Evolutionary conservation across 2,329 filamentous ascomycete genomes (phyloP), one percentile per base, ranked within the genome.

Genomic region (Phoma herbarum): DNA sequence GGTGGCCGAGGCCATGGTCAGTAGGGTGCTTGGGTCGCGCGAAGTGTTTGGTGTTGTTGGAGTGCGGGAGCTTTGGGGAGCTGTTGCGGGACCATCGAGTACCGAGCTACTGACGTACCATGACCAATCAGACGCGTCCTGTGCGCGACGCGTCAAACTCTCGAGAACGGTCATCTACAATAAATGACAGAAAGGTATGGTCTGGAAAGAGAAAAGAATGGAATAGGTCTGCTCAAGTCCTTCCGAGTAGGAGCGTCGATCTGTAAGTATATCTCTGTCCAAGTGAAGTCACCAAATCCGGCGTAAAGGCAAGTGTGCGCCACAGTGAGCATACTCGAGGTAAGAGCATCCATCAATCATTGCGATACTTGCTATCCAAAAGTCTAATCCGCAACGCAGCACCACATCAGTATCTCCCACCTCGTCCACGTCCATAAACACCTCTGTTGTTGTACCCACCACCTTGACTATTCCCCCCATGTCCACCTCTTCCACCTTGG

Each of bases 1-100:
- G 14, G 2, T 9, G 33, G 45, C 26, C 37, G 33, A 46, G 33
- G 62, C 67, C 70, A 75, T 74, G 52, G 61, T 72, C 53, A 67
- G 57, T 39, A 51, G 39, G 26, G 14, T 18, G 47, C 23, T 25
- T 46, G 31, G n/a, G 50, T 41, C 41, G 51, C 22, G 50, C 29
- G 10, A 41, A 39, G 31, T 42, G 18, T 26, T 48, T 25, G 51
- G 26, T 54, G 53, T 57, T 48, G 52, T 56, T 35, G 7, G 20
- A 51, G 35, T 33, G 41, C 4, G 41, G 49, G 49, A 47, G 46
- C 45, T 50, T n/a, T 14, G 2, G 39, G 50, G 18, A 50, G 45
- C 43, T 42, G 28, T 12, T 42, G 59, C 51, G 51, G 42, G 59
- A 55, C 55, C 31, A 43, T 26, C 29, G 35, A 25, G 37, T 43